Conservation (phyloP, 2,329 filamentous ascomycete species). For the Ophiostoma sp. region DNA sequence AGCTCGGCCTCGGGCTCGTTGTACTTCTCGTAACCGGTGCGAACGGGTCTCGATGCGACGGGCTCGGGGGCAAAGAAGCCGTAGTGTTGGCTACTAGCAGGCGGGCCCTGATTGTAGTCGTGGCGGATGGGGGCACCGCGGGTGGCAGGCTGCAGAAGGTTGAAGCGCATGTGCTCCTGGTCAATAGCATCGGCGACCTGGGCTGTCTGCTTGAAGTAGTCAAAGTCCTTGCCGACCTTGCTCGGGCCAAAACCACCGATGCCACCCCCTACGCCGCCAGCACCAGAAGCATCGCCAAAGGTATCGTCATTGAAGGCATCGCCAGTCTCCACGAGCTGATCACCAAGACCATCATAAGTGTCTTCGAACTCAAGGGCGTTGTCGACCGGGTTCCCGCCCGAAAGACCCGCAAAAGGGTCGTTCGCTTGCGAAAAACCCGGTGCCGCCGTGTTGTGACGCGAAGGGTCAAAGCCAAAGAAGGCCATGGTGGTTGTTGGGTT, state of each 20-base stretch:
- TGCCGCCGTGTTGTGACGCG: slow-evolving; percentile 50
- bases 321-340: slow-evolving; percentile 83
- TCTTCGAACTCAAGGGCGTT: slow-evolving; percentile 79
- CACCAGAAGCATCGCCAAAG: slow-evolving; percentile 54
- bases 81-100: slow-evolving; percentile 28
- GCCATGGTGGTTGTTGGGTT: slow-evolving; percentile 56
- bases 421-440: slow-evolving; percentile 76
- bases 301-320: slow-evolving; percentile 97
- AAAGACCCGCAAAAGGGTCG: slow-evolving; percentile 84
- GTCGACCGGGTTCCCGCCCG: slow-evolving; percentile 56
- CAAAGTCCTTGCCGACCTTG: slow-evolving; percentile 27
- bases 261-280: not conserved
- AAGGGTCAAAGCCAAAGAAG: slow-evolving; percentile 49
- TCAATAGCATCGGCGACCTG: slow-evolving; percentile 75
- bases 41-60: slow-evolving; percentile 51
- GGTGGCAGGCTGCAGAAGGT: slow-evolving; percentile 61
- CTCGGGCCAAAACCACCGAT: slow-evolving; percentile 26
- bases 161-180: slow-evolving; percentile 83
- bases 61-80: slow-evolving; percentile 23
- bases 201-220: slow-evolving; percentile 28
- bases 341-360: slow-evolving; percentile 90
- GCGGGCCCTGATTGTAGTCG: slow-evolving; percentile 20
- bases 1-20: slow-evolving; percentile 82
- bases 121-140: slow-evolving; percentile 36
- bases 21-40: slow-evolving; percentile 89